Percentiles rank a stretch among this genome's conserved stretches.
These are phyloP conservation scores for Boletus rubropictus DNA, from an alignment of 768 basidiomycete genomes.

Conservation along the genomic window DNA sequence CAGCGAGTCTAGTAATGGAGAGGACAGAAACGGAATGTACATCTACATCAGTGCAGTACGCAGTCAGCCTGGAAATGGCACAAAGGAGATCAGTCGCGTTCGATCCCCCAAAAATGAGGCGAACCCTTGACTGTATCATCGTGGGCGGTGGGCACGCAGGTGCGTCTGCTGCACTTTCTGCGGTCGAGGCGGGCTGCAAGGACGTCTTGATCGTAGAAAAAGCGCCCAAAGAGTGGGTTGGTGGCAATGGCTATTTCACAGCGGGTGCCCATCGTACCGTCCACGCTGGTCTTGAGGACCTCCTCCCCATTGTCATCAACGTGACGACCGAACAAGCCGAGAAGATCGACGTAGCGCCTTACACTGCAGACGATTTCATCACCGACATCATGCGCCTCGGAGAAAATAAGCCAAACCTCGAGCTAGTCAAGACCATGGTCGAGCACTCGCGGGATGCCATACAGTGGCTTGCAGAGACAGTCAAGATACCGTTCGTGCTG, in stretches of 20 bases:
- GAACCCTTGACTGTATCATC: constrained; percentile 49
- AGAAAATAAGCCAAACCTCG: constrained; percentile 42
- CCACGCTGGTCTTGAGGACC: constrained; percentile 54
- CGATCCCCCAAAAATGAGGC: constrained; percentile 9
- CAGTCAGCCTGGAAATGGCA: not conserved
- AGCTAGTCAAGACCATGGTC: constrained; percentile 48
- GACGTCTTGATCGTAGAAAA: constrained; percentile 64
- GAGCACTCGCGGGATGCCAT: constrained; percentile 50
- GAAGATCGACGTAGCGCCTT: constrained; percentile 54
- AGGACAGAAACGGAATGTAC: not conserved
- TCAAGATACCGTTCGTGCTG: constrained; percentile 50
- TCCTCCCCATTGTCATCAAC: constrained; percentile 49
- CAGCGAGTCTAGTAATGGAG: not conserved
- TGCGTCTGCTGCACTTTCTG: constrained; percentile 57
- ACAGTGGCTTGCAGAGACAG: constrained; percentile 48
- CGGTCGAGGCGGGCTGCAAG: constrained; percentile 52
- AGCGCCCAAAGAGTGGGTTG: constrained; percentile 56
- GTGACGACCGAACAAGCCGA: constrained; percentile 37
- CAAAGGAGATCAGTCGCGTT: too few species aligned
- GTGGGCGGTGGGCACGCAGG: constrained; percentile 66
- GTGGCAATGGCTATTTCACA: constrained; percentile 71
- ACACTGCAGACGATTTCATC: constrained; percentile 49
- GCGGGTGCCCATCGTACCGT: constrained; percentile 63
- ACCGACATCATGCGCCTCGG: constrained; percentile 59
- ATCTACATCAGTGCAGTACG: not conserved